These are phyloP conservation scores for Cyclotella cryptica DNA, from an alignment of 108 stramenopile genomes.

Conservation along the genomic window DNA sequence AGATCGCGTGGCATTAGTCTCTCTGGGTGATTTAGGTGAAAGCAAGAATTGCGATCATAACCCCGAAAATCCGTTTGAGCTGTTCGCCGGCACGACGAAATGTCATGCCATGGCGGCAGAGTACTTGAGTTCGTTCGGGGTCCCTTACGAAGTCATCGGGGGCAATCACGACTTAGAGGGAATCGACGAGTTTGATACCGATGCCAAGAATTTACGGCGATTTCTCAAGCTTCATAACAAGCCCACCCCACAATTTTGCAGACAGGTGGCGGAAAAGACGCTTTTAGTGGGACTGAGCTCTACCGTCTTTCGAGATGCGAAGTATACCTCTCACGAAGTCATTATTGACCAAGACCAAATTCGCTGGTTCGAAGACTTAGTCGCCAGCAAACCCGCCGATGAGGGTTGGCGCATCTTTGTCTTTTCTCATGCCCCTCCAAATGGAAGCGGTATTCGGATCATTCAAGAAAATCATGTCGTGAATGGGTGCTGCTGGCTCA, in stretches of 20 bases:
- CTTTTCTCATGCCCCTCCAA: constrained; percentile 95
- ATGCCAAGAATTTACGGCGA: constrained; percentile 78
- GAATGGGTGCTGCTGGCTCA: constrained; percentile 91
- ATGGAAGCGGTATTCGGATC: constrained; percentile 89
- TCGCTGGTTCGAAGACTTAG: constrained; percentile 86
- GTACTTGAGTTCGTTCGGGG: constrained; percentile 57
- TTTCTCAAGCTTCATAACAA: constrained; percentile 73
- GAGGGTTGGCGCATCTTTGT: constrained; percentile 95
- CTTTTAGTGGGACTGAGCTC: constrained; percentile 88
- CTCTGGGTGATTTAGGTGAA: constrained; percentile 55
- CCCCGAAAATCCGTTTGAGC: constrained; percentile 39
- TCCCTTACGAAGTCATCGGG: constrained; percentile 58
- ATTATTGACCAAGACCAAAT: constrained; percentile 88
- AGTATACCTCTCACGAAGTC: constrained; percentile 92
- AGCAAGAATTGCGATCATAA: constrained; percentile 48
- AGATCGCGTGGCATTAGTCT: constrained; percentile 32
- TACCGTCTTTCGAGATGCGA: constrained; percentile 88
- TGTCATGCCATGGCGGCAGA: constrained; percentile 66
- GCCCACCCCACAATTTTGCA: constrained; percentile 82
- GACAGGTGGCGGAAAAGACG: constrained; percentile 88
- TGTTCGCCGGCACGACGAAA: constrained; percentile 62
- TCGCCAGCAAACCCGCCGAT: constrained; percentile 69
- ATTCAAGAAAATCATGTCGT: constrained; percentile 89
- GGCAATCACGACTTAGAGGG: constrained; percentile 93
- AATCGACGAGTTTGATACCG: constrained; percentile 92